Conservation (phyloP, 1,284 basidiomycete species). For the Ustilago xerochloae region DNA sequence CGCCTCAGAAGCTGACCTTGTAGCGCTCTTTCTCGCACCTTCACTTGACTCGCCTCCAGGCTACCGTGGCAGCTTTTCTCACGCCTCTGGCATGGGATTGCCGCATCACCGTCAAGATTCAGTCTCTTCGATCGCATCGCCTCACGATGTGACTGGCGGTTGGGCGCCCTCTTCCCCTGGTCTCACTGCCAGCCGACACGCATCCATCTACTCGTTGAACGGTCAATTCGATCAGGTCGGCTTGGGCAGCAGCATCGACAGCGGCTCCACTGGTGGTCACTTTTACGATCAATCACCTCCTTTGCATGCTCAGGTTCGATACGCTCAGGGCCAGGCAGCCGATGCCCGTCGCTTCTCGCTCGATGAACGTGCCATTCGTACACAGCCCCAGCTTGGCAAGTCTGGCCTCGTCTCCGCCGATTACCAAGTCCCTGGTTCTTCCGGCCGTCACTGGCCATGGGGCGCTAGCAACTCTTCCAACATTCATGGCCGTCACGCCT, state of each 20-base stretch:
- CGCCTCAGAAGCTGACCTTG: not conserved
- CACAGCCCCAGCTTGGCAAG: constrained; percentile 44
- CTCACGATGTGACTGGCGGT: constrained; percentile 43
- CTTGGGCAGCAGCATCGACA: constrained; percentile 43
- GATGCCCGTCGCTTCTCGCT: constrained; percentile 51
- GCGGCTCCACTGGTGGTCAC: constrained; percentile 40
- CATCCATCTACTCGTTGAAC: constrained; percentile 51
- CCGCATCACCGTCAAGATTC: constrained; percentile 49
- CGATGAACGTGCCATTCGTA: constrained; percentile 46
- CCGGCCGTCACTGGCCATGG: constrained; percentile 54
- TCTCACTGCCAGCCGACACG: constrained; percentile 43
- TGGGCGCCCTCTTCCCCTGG: constrained; percentile 51
- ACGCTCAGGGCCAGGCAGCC: constrained; percentile 40
- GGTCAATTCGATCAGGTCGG: constrained; percentile 53
- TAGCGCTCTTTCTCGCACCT: not conserved
- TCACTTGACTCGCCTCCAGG: constrained; percentile 20
- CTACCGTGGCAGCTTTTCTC: constrained; percentile 50
- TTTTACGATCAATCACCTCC: constrained; percentile 51
- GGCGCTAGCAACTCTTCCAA: constrained; percentile 24
- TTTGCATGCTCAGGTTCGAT: constrained; percentile 45
- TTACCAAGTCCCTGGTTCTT: constrained; percentile 40
- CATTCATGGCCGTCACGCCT: constrained; percentile 48
- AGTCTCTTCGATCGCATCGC: constrained; percentile 46
- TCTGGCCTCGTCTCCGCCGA: constrained; percentile 43
- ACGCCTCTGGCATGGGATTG: constrained; percentile 32